Conservation (phyloP, 768 basidiomycete genomes). For the Serendipita indica region DNA sequence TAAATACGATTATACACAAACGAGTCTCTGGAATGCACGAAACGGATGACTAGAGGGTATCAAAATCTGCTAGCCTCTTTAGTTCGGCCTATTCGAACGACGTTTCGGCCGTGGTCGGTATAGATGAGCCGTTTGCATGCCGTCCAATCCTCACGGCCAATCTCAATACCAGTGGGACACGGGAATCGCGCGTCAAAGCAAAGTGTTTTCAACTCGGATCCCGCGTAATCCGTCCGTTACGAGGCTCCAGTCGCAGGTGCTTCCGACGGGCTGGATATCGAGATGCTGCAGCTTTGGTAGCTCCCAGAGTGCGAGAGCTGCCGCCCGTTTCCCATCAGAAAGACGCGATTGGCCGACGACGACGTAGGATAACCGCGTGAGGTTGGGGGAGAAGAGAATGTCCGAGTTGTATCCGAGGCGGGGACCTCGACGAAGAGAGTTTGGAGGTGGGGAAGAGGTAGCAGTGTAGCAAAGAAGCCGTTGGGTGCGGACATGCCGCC, state of each 20-base stretch:
- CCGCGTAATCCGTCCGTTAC: neutral
- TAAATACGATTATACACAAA: too few species aligned
- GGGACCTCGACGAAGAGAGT: neutral
- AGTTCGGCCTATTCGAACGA: too few species aligned
- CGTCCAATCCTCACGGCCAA: neutral
- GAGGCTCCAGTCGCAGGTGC: neutral
- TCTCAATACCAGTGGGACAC: neutral
- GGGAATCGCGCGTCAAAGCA: neutral
- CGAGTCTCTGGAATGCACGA: too few species aligned
- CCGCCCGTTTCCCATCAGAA: neutral
- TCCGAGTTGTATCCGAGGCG: neutral
- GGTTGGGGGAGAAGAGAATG: neutral
- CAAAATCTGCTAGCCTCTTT: too few species aligned
- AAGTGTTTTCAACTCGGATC: neutral
- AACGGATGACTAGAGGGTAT: neutral
- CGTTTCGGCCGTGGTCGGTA: too few species aligned
- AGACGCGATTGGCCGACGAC: neutral
- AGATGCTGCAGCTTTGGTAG: neutral
- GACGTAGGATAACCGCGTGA: neutral
- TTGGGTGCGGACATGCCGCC: neutral
- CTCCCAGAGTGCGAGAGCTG: neutral
- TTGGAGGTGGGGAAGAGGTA: neutral
- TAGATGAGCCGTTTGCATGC: too few species aligned
- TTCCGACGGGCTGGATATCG: neutral
- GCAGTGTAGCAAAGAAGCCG: neutral